Conservation (phyloP, 169 alveolate genomes). For the Cryptosporidium parvum region DNA sequence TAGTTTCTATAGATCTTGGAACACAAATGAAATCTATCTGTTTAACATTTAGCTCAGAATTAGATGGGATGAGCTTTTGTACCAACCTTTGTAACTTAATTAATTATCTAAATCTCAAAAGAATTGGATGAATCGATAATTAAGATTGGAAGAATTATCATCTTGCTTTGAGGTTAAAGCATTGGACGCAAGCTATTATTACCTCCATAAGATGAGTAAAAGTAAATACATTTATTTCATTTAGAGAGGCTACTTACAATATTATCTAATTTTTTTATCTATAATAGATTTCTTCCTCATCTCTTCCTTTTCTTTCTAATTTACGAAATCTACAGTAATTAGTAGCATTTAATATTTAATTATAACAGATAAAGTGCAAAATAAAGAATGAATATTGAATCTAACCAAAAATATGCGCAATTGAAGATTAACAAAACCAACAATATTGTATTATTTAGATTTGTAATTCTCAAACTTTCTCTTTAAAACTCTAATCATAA, state of each 20-base stretch:
- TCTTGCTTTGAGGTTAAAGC: background rate
- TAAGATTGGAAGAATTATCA: no score
- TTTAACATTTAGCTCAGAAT: constrained; percentile 11
- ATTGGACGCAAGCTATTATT: no score
- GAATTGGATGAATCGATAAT: background rate
- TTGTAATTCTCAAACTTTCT: constrained; percentile 59
- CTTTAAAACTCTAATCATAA: constrained; percentile 70
- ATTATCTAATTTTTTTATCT: no score
- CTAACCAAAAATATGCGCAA: background rate
- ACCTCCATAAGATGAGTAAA: background rate
- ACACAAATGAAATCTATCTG: constrained; percentile 14
- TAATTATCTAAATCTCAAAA: background rate
- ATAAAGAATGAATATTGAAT: background rate
- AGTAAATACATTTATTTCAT: no score
- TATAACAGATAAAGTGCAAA: background rate
- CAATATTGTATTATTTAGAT: background rate
- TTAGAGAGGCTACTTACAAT: no score
- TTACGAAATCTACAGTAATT: no score
- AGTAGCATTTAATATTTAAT: background rate
- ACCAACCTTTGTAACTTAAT: constrained; percentile 2
- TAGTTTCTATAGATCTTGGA: constrained; percentile 52
- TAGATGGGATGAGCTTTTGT: constrained; percentile 33
- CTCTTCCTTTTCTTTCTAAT: background rate
- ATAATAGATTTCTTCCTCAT: background rate
- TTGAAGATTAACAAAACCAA: background rate